Percentiles rank a stretch among this genome's conserved stretches.
Conservation (phyloP, 306 rosid species). For the Begonia loranthoides region DNA sequence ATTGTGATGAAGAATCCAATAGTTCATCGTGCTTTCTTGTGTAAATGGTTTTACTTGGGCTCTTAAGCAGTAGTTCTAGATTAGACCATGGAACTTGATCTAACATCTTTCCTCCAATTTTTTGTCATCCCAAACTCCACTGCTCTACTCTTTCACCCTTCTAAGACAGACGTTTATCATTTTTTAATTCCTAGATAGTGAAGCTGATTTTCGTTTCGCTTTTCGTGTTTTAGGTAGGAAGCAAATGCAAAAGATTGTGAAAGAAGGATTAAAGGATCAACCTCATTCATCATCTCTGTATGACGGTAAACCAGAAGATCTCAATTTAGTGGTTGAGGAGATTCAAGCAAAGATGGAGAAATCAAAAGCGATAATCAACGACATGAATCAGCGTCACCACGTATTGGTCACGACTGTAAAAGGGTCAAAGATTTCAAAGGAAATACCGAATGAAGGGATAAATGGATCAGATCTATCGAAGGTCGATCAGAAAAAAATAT, state of each 20-base stretch:
- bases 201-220: slow-evolving; percentile 11
- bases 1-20: too few species aligned
- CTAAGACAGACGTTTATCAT: neutral
- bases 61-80: too few species aligned
- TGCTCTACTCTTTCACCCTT: too few species aligned
- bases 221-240: slow-evolving; percentile 38
- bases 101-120: too few species aligned
- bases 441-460: slow-evolving; percentile 20
- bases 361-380: slow-evolving; percentile 17
- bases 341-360: slow-evolving; percentile 29
- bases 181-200: neutral
- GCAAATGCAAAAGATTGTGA: slow-evolving; percentile 24
- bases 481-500: slow-evolving; percentile 35
- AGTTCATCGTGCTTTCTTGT: too few species aligned
- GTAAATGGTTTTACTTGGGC: too few species aligned
- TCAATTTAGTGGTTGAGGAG: slow-evolving; percentile 28
- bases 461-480: slow-evolving; percentile 20
- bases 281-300: slow-evolving; percentile 17
- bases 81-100: too few species aligned
- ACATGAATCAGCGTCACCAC: slow-evolving; percentile 22
- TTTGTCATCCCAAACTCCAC: too few species aligned
- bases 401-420: slow-evolving; percentile 22
- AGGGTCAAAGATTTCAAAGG: slow-evolving; percentile 26
- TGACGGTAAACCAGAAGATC: slow-evolving; percentile 19
- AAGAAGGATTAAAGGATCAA: slow-evolving; percentile 25